Evolutionary conservation across 78 protist genomes (phyloP).

Genomic region (Parvularia atlantis): DNA sequence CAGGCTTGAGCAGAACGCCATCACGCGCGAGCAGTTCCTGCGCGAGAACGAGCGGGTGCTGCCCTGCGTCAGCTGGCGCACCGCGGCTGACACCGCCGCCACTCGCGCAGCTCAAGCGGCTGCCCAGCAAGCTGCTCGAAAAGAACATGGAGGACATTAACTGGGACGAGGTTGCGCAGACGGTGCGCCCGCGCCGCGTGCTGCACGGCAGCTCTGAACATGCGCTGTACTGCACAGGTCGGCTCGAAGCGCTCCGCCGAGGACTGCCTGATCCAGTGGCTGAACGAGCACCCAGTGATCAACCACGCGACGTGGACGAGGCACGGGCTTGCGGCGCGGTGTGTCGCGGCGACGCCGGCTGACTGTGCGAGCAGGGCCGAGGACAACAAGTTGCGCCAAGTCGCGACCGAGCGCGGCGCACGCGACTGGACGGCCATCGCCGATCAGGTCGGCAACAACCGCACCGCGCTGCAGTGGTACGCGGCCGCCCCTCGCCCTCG

Average conservation of each 20-base stretch:
- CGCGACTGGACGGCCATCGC: constrained; percentile 20
- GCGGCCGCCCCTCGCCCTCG: constrained; percentile 6
- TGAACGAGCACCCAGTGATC: constrained; percentile 11
- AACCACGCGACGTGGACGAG: constrained; percentile 17
- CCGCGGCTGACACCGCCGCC: too few species aligned
- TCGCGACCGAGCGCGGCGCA: background rate
- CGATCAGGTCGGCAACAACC: background rate
- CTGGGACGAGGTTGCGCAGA: constrained; percentile 9
- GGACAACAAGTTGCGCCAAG: background rate
- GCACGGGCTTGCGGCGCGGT: too few species aligned
- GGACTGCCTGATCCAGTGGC: constrained; percentile 32
- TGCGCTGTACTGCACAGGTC: too few species aligned
- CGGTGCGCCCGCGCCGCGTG: background rate
- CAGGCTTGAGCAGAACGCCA: too few species aligned
- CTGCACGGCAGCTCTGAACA: too few species aligned
- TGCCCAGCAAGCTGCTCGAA: constrained; percentile 3
- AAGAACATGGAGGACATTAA: background rate
- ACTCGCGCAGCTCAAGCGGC: too few species aligned
- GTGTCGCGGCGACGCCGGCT: too few species aligned
- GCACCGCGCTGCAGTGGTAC: constrained; percentile 15
- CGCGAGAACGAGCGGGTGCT: too few species aligned
- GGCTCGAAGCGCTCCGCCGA: constrained; percentile 17
- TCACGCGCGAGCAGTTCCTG: too few species aligned
- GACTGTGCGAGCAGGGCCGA: too few species aligned
- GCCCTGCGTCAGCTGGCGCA: too few species aligned